Percentiles rank a stretch among this genome's conserved stretches.
Evolutionary conservation across 1,139 yeast species (phyloP).

Genomic region (Blastobotrys proliferans): DNA sequence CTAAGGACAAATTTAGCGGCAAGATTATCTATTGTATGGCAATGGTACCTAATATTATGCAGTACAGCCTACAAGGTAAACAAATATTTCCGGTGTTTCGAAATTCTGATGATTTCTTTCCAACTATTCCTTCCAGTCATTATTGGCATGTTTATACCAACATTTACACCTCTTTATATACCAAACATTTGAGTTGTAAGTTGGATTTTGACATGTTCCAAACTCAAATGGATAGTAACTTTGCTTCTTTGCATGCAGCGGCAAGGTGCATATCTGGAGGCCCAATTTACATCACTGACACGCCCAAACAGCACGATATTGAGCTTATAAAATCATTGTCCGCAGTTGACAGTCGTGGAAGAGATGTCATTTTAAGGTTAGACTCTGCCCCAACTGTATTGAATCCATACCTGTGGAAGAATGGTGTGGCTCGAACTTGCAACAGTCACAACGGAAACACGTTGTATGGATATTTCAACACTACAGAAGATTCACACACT

Average conservation of each 20-base stretch:
- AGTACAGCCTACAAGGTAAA: slow-evolving; percentile 9
- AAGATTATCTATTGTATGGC: slow-evolving; percentile 33
- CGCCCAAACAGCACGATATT: slow-evolving; percentile 23
- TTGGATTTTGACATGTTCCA: slow-evolving; percentile 37
- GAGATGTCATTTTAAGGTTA: slow-evolving; percentile 23
- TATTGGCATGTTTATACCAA: slow-evolving; percentile 34
- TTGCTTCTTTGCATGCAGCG: slow-evolving; percentile 28
- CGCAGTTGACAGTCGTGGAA: slow-evolving; percentile 18
- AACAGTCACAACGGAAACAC: slow-evolving; percentile 18
- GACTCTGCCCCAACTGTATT: slow-evolving; percentile 19
- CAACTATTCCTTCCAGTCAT: slow-evolving; percentile 27
- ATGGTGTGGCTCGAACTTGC: slow-evolving; percentile 17
- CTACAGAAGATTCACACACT: slow-evolving; percentile 12
- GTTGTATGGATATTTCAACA: slow-evolving; percentile 24
- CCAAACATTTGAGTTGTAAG: slow-evolving; percentile 25
- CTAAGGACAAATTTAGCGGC: slow-evolving; percentile 26
- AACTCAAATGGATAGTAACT: slow-evolving; percentile 18
- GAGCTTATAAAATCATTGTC: slow-evolving; percentile 23
- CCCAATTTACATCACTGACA: slow-evolving; percentile 32
- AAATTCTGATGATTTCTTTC: slow-evolving; percentile 33
- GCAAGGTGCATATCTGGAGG: slow-evolving; percentile 33
- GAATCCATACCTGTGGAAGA: slow-evolving; percentile 22
- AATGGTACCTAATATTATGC: slow-evolving; percentile 29
- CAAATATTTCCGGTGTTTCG: slow-evolving; percentile 26
- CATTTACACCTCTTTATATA: slow-evolving; percentile 26